Evolutionary conservation across 2,329 filamentous ascomycete genomes (phyloP).

Genomic region (Rasamsonia emersonii): DNA sequence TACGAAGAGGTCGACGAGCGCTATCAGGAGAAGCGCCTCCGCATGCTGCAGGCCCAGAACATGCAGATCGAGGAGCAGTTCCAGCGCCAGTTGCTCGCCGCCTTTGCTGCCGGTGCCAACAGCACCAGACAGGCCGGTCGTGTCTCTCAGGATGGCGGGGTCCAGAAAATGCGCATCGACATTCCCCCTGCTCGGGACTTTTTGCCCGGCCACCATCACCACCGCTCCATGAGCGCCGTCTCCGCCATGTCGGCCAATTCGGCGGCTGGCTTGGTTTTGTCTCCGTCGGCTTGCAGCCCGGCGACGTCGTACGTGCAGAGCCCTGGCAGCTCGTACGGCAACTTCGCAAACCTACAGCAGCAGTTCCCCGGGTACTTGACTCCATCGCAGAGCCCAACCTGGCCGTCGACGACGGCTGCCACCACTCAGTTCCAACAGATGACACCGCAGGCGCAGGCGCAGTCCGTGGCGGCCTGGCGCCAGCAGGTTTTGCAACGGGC

Average conservation of each 20-base stretch:
- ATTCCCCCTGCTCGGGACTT: too few relatives aligned
- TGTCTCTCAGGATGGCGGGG: constrained; percentile 18
- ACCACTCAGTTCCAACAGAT: too few relatives aligned
- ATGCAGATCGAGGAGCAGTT: constrained; percentile 30
- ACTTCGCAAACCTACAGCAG: too few relatives aligned
- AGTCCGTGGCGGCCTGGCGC: constrained; percentile 1
- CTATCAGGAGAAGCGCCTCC: constrained; percentile 31
- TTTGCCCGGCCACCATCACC: constrained; percentile 6
- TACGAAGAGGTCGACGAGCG: constrained; percentile 93
- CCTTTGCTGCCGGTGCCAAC: constrained; percentile 20
- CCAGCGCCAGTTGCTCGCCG: constrained; percentile 27
- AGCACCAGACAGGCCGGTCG: constrained; percentile 12
- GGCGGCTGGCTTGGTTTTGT: background rate
- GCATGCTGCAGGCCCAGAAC: constrained; percentile 31
- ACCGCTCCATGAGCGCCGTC: constrained; percentile 13
- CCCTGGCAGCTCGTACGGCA: too few relatives aligned
- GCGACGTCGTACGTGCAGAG: too few relatives aligned
- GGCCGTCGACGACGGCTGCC: too few relatives aligned
- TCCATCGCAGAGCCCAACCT: too few relatives aligned
- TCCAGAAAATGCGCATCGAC: constrained; percentile 4
- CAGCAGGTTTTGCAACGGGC: constrained; percentile 9
- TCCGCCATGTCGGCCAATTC: constrained; percentile 14
- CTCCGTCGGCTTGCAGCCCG: background rate
- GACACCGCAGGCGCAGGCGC: too few relatives aligned
- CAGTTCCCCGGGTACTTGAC: too few relatives aligned